Evolutionary conservation across 2,329 filamentous ascomycete species (phyloP).

Genomic region (Calonectria fujianensis): DNA sequence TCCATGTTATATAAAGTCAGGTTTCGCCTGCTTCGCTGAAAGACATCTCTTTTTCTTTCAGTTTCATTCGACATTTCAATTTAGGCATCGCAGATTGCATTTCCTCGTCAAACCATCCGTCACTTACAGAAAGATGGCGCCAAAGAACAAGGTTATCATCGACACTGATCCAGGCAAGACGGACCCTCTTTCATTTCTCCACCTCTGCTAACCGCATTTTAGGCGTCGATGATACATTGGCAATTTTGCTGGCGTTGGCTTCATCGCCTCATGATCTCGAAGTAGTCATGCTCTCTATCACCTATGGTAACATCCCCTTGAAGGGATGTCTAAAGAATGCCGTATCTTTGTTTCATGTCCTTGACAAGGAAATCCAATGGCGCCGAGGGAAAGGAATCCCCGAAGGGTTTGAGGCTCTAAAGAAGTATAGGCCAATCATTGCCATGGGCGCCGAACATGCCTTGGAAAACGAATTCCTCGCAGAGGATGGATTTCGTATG

Average conservation of each 20-base stretch:
- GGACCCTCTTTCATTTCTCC: too few species aligned
- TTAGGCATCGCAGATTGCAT: too few species aligned
- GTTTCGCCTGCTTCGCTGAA: background rate
- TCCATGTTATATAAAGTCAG: background rate
- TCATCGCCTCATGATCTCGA: background rate
- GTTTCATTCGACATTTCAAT: background rate
- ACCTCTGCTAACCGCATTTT: background rate
- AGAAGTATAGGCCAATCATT: background rate
- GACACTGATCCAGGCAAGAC: slow-evolving; percentile 5
- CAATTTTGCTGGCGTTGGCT: background rate
- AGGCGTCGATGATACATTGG: slow-evolving; percentile 8
- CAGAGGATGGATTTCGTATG: slow-evolving; percentile 12
- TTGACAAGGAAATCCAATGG: slow-evolving; percentile 5
- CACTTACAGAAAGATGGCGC: background rate
- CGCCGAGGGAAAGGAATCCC: background rate
- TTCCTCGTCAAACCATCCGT: background rate
- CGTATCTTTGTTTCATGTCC: slow-evolving; percentile 3
- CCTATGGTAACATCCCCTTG: background rate
- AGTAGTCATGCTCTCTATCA: slow-evolving; percentile 3
- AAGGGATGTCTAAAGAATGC: background rate
- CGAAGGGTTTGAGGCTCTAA: background rate
- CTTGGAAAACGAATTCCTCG: background rate
- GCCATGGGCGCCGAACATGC: slow-evolving; percentile 1
- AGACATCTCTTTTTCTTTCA: background rate
- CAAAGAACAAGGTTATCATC: slow-evolving; percentile 9